Base-by-base conservation (phyloP, 2,329 filamentous ascomycete species). In the Aspergillus hortae region DNA sequence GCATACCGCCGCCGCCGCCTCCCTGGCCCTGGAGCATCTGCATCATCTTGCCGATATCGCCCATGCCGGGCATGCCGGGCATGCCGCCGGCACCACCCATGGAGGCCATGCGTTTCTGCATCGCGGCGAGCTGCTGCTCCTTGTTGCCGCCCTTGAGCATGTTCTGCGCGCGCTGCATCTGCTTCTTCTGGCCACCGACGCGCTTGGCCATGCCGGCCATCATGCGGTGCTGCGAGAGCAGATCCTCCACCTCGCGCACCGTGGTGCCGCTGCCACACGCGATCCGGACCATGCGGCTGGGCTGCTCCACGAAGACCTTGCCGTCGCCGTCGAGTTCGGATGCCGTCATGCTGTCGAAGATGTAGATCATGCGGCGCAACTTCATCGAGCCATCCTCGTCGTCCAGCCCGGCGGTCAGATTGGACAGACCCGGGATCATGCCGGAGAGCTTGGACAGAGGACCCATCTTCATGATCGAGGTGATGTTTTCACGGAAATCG, bases 391-490 rank as follows among this genome's bases (percentile, higher is more conserved):
- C 92, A 67, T 97, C 94, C 66, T 97, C 92, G 67, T 99, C 95
- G 67, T 97, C 92, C 83, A 97, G 94, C 36, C 90, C 90, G 48
- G 90, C 87, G 84, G 96, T 97, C 81, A 97, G 87, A 66, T 88
- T 89, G 61, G 88, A 88, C 72, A 99, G 87, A 25, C 94, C 94
- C 0, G 94, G 94, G 58, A 99, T 97, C 94, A 99, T 99, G 63
- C 92, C 91, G 0, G 92, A 95, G 84, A 99, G 95, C 71, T 99
- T 97, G 15, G 89, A 95, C 1, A 99, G 76, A 0, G 94, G 94
- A 0, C 94, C 94, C 94, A 99, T 97, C 77, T 99, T 99, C 91
- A 97, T 96, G 67, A 99, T 96, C 66, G 97, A 97, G 53, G 88
- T 88, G 11, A 99, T 84, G 68, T 99, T 95, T 69, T 99, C 94